Percentiles rank a stretch among this genome's conserved stretches.
phyloP scores from a whole-genome alignment of 2,329 filamentous ascomycete genomes.

The Colletotrichum shisoi region DNA sequence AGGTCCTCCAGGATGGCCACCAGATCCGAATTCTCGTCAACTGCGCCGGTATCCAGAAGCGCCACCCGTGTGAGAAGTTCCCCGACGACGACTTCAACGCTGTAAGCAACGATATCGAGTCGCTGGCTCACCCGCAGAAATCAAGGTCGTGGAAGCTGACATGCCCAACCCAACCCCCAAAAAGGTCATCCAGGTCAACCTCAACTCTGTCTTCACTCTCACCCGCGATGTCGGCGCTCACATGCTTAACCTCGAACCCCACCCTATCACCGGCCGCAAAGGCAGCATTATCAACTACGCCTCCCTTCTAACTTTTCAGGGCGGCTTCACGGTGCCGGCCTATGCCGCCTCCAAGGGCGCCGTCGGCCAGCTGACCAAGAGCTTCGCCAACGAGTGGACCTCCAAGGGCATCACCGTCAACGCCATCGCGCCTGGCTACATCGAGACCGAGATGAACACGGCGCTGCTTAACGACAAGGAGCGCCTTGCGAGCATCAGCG shows the following conservation, averaged over 20 bases:
- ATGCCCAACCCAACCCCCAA: not conserved
- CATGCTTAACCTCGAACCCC: conserved; percentile 69
- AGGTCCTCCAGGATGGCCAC: conserved; percentile 68
- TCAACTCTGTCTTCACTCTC: conserved; percentile 80
- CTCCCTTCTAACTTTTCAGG: conserved; percentile 82
- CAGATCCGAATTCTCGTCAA: conserved; percentile 81
- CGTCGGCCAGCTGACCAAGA: conserved; percentile 84
- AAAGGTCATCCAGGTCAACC: conserved; percentile 83
- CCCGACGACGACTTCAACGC: conserved; percentile 79
- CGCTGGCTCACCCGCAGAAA: not conserved
- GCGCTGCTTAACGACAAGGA: conserved; percentile 77
- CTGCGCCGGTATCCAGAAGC: conserved; percentile 84
- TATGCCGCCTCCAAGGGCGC: conserved; percentile 89
- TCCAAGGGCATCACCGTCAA: conserved; percentile 83
- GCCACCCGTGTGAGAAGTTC: conserved; percentile 78
- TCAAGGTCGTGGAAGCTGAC: not conserved
- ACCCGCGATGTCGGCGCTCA: conserved; percentile 80
- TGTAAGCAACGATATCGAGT: conserved; percentile 47
- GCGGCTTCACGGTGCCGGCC: conserved; percentile 85
- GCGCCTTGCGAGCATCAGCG: conserved; percentile 76
- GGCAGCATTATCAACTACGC: conserved; percentile 86
- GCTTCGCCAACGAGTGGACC: conserved; percentile 86
- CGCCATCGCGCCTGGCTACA: conserved; percentile 88
- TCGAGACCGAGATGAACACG: conserved; percentile 93
- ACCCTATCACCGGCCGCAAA: conserved; percentile 60